Percentiles rank a stretch among this genome's conserved stretches.
phyloP scores from a whole-genome alignment of 768 basidiomycete genomes.

The Kockovaella imperatae region DNA sequence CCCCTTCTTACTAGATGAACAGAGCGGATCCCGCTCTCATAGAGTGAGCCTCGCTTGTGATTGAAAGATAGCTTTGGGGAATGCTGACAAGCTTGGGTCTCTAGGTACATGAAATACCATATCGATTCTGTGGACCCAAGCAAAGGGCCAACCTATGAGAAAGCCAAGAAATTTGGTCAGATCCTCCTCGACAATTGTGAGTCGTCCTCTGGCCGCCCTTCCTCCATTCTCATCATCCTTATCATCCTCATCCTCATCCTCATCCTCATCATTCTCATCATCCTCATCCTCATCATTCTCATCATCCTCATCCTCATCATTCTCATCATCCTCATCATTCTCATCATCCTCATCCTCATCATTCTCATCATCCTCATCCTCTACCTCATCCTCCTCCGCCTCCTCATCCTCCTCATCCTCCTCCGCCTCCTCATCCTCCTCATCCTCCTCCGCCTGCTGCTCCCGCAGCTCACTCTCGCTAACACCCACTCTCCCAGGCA shows the following conservation, averaged over 20 bases:
- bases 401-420: too few relatives aligned
- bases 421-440: too few relatives aligned
- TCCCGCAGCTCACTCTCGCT: too few relatives aligned
- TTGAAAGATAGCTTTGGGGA: neutral
- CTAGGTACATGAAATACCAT: constrained; percentile 88
- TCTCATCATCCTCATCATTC: too few relatives aligned
- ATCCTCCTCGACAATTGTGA: constrained; percentile 77
- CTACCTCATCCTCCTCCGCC: too few relatives aligned
- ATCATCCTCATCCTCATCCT: too few relatives aligned
- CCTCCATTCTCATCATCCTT: too few relatives aligned
- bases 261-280: too few relatives aligned
- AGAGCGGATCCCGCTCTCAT: constrained; percentile 83
- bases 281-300: too few relatives aligned
- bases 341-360: too few relatives aligned
- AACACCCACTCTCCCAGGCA: constrained; percentile 10
- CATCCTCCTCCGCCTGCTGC: too few relatives aligned
- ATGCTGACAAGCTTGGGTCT: neutral
- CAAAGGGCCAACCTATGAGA: constrained; percentile 74
- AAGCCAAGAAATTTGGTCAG: constrained; percentile 96
- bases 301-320: too few relatives aligned
- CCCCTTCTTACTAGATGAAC: constrained; percentile 55
- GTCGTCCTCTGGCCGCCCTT: neutral
- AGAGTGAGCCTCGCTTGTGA: constrained; percentile 26
- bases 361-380: neutral
- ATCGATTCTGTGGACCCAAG: constrained; percentile 74